Evolutionary conservation across 495 filamentous ascomycete genomes (phyloP), one percentile per base, ranked within the genome.

Genomic region (Talaromyces borbonicus): DNA sequence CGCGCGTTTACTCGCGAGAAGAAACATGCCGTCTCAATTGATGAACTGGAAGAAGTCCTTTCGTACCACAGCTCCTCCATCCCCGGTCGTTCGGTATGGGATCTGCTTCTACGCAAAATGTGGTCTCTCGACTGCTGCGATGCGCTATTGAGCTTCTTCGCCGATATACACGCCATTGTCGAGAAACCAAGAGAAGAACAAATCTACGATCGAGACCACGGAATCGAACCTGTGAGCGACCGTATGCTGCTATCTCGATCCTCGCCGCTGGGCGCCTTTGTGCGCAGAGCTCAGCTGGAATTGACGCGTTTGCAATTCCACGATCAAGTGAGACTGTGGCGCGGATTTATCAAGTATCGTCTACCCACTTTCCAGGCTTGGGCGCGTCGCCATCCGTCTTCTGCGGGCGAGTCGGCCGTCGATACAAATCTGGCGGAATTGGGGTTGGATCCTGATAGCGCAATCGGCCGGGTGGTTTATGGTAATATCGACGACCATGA

Each of bases 71-170:
- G 67, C 15, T 83, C 85, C 11, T 79, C 73, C 6, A 71, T 87
- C 2, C 86, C 87, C 3, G 90, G 90, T 9, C 79, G 85, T 24
- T 80, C 75, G 15, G 59, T 95, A 9, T 92, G 89, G 83, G 90
- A 97, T 62, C 58, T 85, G 14, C 83, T 95, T 42, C 68, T 95
- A 5, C 77, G 81, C 45, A 87, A 84, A 52, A 61, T 97, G 26
- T 98, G 92, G 90, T 71, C 72, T 1, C 77, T 97, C 31, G 78
- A 92, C 57, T 89, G 79, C 31, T 71, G 90, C 12, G 78, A 94
- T 66, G 80, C 79, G 0, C 63, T 95, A 12, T 80, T 85, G 58
- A 66, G 69, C 7, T 87, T 75, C 62, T 85, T 90, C 55, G 70
- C 72, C 26, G 60, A 69, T 11, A 68, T 79, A 33, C 68, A 72